phyloP scores from a whole-genome alignment of 1,284 basidiomycete genomes.

The Xerocomus minutiporus region DNA sequence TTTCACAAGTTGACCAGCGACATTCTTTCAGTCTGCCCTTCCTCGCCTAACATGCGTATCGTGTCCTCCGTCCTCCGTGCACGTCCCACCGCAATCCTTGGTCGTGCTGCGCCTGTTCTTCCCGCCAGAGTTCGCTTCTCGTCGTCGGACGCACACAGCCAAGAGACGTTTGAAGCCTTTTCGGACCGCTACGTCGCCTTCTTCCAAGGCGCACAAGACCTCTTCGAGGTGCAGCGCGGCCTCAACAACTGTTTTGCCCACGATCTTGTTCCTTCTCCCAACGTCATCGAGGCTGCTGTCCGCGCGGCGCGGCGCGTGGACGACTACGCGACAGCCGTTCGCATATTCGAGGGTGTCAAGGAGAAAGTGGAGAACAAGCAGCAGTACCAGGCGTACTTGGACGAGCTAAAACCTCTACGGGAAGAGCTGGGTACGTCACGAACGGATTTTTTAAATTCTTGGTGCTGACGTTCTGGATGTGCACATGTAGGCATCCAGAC shows the following conservation, averaged over 20 bases:
- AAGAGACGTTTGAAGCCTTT: conserved; percentile 94
- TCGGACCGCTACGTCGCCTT: conserved; percentile 91
- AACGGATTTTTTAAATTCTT: background rate
- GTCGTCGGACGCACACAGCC: conserved; percentile 54
- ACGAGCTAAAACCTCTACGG: conserved; percentile 79
- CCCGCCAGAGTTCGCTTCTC: conserved; percentile 39
- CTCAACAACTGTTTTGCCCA: conserved; percentile 99
- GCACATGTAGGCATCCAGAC: conserved; percentile 35
- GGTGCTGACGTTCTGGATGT: background rate
- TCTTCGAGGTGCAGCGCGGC: conserved; percentile 96
- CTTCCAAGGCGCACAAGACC: conserved; percentile 89
- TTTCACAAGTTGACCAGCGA: conserved; percentile 7
- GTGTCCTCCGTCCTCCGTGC: conserved; percentile 57
- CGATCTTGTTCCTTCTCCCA: conserved; percentile 90
- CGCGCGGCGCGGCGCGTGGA: conserved; percentile 89
- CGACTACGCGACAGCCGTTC: conserved; percentile 94
- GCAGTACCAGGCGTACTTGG: conserved; percentile 88
- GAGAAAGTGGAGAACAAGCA: conserved; percentile 95
- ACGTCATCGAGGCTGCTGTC: conserved; percentile 88
- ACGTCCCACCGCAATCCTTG: conserved; percentile 37
- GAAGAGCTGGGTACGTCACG: conserved; percentile 81
- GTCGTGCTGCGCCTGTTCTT: conserved; percentile 43
- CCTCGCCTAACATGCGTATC: conserved; percentile 39
- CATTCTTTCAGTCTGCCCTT: background rate
- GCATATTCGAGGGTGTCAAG: conserved; percentile 89